phyloP scores from a whole-genome alignment of 768 basidiomycete genomes.

The Tulasnella sp. region DNA sequence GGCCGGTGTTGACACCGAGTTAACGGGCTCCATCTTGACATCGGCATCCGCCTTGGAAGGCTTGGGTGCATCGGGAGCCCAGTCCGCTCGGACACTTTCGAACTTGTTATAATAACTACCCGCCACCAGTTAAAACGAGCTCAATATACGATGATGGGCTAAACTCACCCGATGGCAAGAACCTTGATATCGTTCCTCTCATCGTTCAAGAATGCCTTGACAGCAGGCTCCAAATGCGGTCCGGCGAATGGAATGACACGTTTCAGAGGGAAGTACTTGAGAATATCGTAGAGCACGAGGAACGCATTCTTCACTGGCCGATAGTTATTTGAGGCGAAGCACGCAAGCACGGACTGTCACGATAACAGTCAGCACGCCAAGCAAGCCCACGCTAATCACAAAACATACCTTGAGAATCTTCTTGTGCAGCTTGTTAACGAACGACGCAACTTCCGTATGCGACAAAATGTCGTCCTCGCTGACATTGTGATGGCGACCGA shows the following conservation, averaged over 20 bases:
- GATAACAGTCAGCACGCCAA: not conserved
- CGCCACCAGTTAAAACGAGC: not conserved
- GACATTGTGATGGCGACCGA: conserved; percentile 1
- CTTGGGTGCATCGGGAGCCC: not conserved
- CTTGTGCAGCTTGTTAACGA: conserved; percentile 75
- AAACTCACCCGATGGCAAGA: conserved; percentile 39
- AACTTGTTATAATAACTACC: conserved; percentile 11
- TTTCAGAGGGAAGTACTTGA: conserved; percentile 64
- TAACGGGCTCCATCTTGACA: not conserved
- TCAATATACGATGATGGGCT: not conserved
- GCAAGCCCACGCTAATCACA: not conserved
- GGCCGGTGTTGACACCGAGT: not conserved
- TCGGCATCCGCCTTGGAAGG: not conserved
- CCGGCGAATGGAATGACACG: not conserved
- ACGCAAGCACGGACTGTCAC: conserved; percentile 58
- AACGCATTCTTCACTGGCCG: conserved; percentile 98
- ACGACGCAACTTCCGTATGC: conserved; percentile 56
- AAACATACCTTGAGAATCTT: conserved; percentile 53
- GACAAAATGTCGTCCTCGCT: conserved; percentile 41
- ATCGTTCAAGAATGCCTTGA: conserved; percentile 11
- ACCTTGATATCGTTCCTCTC: conserved; percentile 59
- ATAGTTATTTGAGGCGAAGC: conserved; percentile 79
- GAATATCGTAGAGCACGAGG: conserved; percentile 79
- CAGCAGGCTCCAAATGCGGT: not conserved
- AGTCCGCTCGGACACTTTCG: not conserved